These are phyloP conservation scores for Xylaria castorea DNA, from an alignment of 495 filamentous ascomycete genomes.

Conservation along the genomic window DNA sequence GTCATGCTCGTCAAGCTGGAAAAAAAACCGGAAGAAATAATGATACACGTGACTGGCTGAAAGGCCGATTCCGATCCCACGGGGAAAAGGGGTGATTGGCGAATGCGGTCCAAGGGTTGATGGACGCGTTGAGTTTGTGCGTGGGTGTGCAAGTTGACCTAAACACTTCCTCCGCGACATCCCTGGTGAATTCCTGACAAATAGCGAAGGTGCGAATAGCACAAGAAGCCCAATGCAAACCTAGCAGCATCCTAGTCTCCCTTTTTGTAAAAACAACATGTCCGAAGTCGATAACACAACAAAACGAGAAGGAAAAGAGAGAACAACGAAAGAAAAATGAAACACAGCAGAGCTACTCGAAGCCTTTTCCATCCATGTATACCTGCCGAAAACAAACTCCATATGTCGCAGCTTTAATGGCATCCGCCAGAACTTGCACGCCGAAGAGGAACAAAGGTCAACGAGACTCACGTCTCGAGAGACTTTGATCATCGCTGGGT, in stretches of 20 bases:
- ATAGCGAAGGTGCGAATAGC: constrained; percentile 24
- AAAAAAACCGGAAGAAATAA: constrained; percentile 47
- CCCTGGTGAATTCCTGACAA: constrained; percentile 26
- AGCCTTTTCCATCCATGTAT: constrained; percentile 46
- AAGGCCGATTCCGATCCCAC: constrained; percentile 40
- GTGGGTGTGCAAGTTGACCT: constrained; percentile 30
- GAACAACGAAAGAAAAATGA: constrained; percentile 29
- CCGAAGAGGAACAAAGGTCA: constrained; percentile 36
- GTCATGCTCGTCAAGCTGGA: constrained; percentile 43
- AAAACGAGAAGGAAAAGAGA: constrained; percentile 30
- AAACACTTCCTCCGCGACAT: constrained; percentile 26
- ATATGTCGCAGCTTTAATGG: constrained; percentile 39
- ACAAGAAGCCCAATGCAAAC: constrained; percentile 34
- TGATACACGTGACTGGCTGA: constrained; percentile 45
- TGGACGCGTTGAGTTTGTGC: constrained; percentile 31
- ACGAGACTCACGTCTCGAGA: constrained; percentile 26
- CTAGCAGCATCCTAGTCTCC: constrained; percentile 35
- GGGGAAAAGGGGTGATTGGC: constrained; percentile 35
- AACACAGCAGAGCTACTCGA: constrained; percentile 36
- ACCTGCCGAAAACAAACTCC: constrained; percentile 47
- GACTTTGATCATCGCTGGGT: constrained; percentile 24
- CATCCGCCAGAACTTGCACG: constrained; percentile 39
- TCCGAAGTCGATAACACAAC: constrained; percentile 26
- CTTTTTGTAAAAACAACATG: constrained; percentile 29
- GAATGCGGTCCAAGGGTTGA: constrained; percentile 32